Evolutionary conservation across 768 basidiomycete genomes (phyloP).

Genomic region (Termitomyces titanicus): DNA sequence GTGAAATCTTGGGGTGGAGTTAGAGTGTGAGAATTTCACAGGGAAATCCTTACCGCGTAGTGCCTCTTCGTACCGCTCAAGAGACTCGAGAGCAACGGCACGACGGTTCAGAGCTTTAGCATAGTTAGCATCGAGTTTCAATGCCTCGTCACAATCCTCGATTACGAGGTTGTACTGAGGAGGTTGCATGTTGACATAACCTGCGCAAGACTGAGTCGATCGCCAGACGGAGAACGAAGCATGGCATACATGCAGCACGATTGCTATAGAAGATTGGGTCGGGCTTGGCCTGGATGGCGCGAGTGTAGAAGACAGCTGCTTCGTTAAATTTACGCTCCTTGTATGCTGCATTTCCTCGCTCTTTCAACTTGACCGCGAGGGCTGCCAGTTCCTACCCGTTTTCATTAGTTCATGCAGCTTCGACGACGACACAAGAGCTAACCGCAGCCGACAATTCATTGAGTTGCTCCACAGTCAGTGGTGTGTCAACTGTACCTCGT

Average conservation of each 20-base stretch:
- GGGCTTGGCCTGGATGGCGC: constrained; percentile 70
- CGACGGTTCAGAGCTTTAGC: constrained; percentile 91
- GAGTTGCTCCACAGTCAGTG: constrained; percentile 52
- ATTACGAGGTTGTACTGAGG: constrained; percentile 82
- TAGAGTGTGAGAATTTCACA: not conserved
- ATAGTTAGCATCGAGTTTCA: constrained; percentile 79
- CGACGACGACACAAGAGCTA: constrained; percentile 10
- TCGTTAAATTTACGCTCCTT: constrained; percentile 52
- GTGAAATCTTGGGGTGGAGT: constrained; percentile 69
- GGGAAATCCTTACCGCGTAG: constrained; percentile 58
- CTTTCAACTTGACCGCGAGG: constrained; percentile 62
- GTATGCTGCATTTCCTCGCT: constrained; percentile 71
- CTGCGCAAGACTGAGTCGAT: constrained; percentile 30
- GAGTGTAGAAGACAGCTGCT: constrained; percentile 67
- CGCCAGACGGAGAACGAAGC: not conserved
- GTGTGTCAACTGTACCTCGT: constrained; percentile 31
- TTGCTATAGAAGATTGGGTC: constrained; percentile 95
- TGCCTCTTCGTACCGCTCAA: constrained; percentile 72
- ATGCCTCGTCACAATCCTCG: constrained; percentile 84
- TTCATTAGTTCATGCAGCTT: constrained; percentile 2
- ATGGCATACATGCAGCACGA: constrained; percentile 83
- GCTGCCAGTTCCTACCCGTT: constrained; percentile 57
- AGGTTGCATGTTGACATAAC: constrained; percentile 88
- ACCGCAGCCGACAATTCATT: constrained; percentile 58
- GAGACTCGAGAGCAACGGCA: constrained; percentile 77